phyloP scores from a whole-genome alignment of 495 filamentous ascomycete genomes.

The Xylaria acuta region DNA sequence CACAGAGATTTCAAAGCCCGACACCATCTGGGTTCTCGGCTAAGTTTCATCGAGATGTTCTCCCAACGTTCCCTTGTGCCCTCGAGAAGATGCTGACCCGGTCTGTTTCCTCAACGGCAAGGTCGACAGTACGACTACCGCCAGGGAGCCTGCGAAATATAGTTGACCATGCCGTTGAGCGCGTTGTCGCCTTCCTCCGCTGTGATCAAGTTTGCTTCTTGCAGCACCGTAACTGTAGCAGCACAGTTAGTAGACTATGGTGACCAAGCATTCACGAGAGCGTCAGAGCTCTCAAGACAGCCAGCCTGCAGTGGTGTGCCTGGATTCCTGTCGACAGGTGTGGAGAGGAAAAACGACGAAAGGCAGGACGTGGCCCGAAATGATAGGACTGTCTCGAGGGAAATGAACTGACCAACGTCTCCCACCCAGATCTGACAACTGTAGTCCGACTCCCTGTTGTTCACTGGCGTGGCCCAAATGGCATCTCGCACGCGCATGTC shows the following conservation, averaged over 20 bases:
- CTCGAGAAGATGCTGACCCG: background rate
- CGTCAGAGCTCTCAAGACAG: background rate
- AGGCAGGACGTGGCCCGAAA: background rate
- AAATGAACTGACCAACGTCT: slow-evolving; percentile 30
- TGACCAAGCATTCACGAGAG: background rate
- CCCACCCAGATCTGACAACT: slow-evolving; percentile 42
- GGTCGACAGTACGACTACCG: slow-evolving; percentile 22
- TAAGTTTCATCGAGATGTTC: background rate
- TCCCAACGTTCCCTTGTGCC: slow-evolving; percentile 6
- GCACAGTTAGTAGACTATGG: slow-evolving; percentile 5
- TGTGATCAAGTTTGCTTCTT: slow-evolving; percentile 40
- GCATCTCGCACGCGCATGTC: slow-evolving; percentile 38
- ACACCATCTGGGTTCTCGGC: slow-evolving; percentile 6
- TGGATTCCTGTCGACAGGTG: background rate
- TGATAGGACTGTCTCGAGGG: background rate
- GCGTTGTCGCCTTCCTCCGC: slow-evolving; percentile 42
- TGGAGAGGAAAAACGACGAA: background rate
- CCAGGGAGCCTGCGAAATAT: slow-evolving; percentile 42
- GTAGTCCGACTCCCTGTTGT: slow-evolving; percentile 40
- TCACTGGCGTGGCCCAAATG: slow-evolving; percentile 38
- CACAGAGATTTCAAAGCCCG: background rate
- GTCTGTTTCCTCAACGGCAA: background rate
- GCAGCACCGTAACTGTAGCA: slow-evolving; percentile 37
- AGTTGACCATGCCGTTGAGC: slow-evolving; percentile 41
- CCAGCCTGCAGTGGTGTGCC: background rate